A percentile compares a stretch with the other conserved stretches of the same genome.
Conservation (phyloP, 768 basidiomycete genomes). For the Fomitopsis pulvina region DNA sequence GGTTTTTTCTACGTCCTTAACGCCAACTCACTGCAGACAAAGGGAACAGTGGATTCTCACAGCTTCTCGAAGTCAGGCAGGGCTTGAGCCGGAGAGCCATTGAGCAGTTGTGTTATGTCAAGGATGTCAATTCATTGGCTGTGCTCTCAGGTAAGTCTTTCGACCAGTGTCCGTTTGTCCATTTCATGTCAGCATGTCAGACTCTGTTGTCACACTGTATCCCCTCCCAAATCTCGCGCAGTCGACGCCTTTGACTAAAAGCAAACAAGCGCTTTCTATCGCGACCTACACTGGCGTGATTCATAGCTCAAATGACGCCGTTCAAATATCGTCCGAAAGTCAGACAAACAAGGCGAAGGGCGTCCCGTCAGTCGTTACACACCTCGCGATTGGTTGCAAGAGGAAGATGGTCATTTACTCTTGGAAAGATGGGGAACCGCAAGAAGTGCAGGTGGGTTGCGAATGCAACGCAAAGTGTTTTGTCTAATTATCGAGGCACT, state of each 20-base stretch:
- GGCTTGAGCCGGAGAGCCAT: constrained; percentile 61
- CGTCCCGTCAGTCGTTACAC: constrained; percentile 66
- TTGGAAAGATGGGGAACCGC: constrained; percentile 81
- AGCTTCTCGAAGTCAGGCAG: constrained; percentile 61
- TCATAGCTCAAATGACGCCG: constrained; percentile 26
- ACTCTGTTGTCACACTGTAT: constrained; percentile 66
- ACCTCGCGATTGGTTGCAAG: constrained; percentile 78
- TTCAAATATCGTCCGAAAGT: constrained; percentile 10
- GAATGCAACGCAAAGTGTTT: no score
- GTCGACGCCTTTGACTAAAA: constrained; percentile 64
- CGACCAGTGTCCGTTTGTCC: not conserved
- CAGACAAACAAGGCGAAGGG: constrained; percentile 28
- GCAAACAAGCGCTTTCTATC: constrained; percentile 81
- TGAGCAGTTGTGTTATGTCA: constrained; percentile 83
- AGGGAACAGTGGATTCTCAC: no score
- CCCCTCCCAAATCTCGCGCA: constrained; percentile 69
- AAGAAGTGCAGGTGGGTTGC: constrained; percentile 57
- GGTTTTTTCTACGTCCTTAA: not conserved
- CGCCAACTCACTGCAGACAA: constrained; percentile 2
- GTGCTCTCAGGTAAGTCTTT: constrained; percentile 66
- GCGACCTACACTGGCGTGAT: constrained; percentile 61
- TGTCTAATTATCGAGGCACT: not conserved
- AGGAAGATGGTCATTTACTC: constrained; percentile 79
- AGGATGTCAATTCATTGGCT: constrained; percentile 80
- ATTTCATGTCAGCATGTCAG: constrained; percentile 34